Conservation (phyloP, 805 yeast genomes). For the Tetrapisispora taiwanensis region DNA sequence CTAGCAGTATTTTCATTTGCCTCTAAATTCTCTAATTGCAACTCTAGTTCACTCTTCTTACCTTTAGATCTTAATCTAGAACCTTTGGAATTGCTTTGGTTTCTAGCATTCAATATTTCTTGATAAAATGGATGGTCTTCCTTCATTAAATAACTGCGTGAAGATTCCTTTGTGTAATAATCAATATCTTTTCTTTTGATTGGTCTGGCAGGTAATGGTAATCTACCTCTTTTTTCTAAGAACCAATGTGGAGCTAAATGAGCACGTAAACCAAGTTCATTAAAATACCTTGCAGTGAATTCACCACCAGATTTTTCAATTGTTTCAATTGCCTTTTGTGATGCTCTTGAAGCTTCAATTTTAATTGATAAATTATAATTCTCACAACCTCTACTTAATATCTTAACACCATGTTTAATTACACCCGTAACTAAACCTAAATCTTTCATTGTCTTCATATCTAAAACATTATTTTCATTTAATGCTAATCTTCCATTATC, state of each 20-base stretch:
- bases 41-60: slow-evolving; percentile 27
- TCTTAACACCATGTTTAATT: slow-evolving; percentile 68
- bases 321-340: slow-evolving; percentile 58
- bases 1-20: not conserved
- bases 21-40: slow-evolving; percentile 24
- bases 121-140: slow-evolving; percentile 27
- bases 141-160: slow-evolving; percentile 63
- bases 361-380: slow-evolving; percentile 47
- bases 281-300: slow-evolving; percentile 63
- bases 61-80: slow-evolving; percentile 12
- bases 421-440: slow-evolving; percentile 64
- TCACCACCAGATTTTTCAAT: slow-evolving; percentile 68
- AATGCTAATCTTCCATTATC: slow-evolving; percentile 54
- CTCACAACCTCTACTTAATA: slow-evolving; percentile 58
- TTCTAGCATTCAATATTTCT: slow-evolving; percentile 15
- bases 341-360: slow-evolving; percentile 77
- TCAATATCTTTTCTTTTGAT: slow-evolving; percentile 69
- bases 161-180: slow-evolving; percentile 59
- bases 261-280: slow-evolving; percentile 57
- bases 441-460: slow-evolving; percentile 68
- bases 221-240: slow-evolving; percentile 57
- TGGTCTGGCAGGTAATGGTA: slow-evolving; percentile 83
- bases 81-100: slow-evolving; percentile 10
- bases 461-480: slow-evolving; percentile 50
- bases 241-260: slow-evolving; percentile 69